phyloP scores from a whole-genome alignment of 495 filamentous ascomycete genomes.

The Penicillium pulvis region DNA sequence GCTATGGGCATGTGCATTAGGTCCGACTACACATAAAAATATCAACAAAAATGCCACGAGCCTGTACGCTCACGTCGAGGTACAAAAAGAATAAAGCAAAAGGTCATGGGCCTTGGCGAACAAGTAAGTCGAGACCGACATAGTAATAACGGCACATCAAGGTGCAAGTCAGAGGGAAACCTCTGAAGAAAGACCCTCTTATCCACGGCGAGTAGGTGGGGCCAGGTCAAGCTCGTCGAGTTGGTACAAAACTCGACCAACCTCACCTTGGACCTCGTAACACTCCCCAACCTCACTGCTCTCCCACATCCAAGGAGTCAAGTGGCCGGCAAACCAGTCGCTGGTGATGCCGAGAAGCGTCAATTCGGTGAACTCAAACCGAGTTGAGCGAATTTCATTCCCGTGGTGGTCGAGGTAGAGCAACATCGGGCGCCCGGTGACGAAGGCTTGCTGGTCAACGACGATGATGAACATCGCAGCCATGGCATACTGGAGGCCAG shows the following conservation, averaged over 20 bases:
- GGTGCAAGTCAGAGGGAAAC: too few relatives aligned
- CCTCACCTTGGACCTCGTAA: not conserved
- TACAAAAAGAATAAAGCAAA: too few relatives aligned
- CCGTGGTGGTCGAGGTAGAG: not conserved
- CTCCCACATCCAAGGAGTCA: constrained; percentile 1
- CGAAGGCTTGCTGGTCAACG: not conserved
- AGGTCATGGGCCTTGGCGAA: too few relatives aligned
- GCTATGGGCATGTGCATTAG: too few relatives aligned
- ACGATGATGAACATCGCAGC: not conserved
- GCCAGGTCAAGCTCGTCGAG: not conserved
- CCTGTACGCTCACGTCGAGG: too few relatives aligned
- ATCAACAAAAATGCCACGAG: too few relatives aligned
- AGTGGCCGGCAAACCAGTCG: not conserved
- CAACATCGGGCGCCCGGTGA: not conserved
- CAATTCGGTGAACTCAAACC: not conserved
- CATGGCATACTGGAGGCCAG: not conserved
- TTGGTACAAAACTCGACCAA: not conserved
- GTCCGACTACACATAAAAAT: too few relatives aligned
- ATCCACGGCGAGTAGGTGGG: not conserved
- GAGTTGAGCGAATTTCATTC: not conserved
- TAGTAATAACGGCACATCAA: too few relatives aligned
- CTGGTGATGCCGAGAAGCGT: not conserved
- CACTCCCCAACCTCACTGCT: not conserved
- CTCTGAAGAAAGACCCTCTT: too few relatives aligned
- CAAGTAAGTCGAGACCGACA: too few relatives aligned